These are phyloP conservation scores for Scortechinia acanthostroma DNA, from an alignment of 2,329 filamentous ascomycete species.

Conservation along the genomic window DNA sequence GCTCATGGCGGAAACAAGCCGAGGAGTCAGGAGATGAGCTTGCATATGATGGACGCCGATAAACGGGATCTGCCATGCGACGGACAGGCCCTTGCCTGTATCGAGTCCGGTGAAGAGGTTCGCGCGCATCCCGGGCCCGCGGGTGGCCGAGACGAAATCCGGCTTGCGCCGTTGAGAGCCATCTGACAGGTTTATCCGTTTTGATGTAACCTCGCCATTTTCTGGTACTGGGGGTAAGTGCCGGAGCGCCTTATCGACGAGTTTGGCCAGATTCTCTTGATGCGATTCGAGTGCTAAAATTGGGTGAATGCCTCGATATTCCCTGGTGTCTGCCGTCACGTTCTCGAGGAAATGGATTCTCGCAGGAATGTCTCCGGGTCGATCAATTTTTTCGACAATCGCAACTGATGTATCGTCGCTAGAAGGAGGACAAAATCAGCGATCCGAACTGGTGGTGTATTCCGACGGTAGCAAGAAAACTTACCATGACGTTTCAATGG, in stretches of 20 bases:
- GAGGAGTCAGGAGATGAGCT: not conserved
- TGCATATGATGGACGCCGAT: constrained; percentile 1
- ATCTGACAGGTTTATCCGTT: not conserved
- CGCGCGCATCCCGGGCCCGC: constrained; percentile 1
- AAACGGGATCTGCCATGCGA: constrained; percentile 2
- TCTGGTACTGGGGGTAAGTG: not conserved
- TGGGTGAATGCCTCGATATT: not conserved
- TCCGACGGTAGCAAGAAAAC: not conserved
- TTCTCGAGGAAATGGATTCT: constrained; percentile 2
- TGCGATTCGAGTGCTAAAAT: constrained; percentile 1
- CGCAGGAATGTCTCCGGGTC: not conserved
- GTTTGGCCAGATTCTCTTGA: not conserved
- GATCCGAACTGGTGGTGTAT: too few relatives aligned
- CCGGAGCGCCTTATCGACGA: not conserved
- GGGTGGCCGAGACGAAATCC: not conserved
- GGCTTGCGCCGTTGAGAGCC: not conserved
- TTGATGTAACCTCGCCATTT: not conserved
- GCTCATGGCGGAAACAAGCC: not conserved
- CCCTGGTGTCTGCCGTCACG: not conserved
- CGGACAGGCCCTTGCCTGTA: not conserved
- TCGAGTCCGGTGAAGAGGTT: not conserved
- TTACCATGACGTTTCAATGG: constrained; percentile 1
- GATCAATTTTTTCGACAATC: not conserved
- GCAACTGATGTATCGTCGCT: constrained; percentile 1
- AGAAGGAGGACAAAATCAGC: not conserved